phyloP scores from a whole-genome alignment of 257 asterid genomes.

The Knoxia roxburghii region DNA sequence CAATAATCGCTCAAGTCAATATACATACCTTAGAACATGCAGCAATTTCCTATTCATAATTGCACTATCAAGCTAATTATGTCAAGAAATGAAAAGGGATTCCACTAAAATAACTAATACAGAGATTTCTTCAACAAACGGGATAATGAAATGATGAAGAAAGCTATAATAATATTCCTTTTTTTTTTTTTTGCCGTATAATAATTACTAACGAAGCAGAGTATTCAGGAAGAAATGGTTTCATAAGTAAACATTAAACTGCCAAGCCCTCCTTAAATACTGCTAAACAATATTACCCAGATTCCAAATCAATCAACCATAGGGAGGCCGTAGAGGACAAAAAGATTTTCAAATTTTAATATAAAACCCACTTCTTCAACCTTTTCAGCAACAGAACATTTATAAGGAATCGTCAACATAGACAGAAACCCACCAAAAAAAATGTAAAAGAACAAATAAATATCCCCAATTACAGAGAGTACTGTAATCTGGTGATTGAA shows the following conservation, averaged over 20 bases:
- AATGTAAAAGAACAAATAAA: background rate
- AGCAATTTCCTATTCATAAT: background rate
- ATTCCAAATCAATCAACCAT: background rate
- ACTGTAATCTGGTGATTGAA: background rate
- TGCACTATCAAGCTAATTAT: background rate
- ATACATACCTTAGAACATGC: background rate
- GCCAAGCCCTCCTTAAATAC: background rate
- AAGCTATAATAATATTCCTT: background rate
- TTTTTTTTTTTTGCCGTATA: background rate
- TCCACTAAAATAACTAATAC: background rate
- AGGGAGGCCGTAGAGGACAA: background rate
- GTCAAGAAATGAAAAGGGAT: background rate
- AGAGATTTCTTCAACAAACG: background rate
- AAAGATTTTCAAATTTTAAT: background rate
- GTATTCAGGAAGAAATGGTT: background rate
- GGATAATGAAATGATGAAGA: too few relatives aligned
- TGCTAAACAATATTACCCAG: background rate
- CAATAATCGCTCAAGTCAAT: background rate
- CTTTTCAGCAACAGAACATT: background rate
- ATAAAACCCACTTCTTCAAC: background rate
- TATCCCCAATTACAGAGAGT: background rate
- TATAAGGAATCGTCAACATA: background rate
- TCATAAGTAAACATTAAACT: background rate
- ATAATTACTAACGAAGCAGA: background rate
- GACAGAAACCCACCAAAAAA: background rate